Evolutionary conservation across 371 early-diverging fungal genomes (phyloP).

Genomic region (Mortierella sp.): DNA sequence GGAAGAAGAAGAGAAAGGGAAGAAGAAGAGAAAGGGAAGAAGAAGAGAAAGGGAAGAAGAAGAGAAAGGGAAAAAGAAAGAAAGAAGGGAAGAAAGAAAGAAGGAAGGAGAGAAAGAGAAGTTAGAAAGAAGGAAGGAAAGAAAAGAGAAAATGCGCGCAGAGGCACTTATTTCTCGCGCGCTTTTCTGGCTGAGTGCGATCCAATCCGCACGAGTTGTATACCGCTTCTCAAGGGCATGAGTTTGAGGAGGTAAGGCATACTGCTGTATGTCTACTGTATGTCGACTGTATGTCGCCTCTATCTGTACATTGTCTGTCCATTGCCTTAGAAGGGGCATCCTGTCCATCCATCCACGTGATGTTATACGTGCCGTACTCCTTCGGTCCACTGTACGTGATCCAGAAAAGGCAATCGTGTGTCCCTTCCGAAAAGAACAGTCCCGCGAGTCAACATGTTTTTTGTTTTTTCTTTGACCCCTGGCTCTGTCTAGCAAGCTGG

Average conservation of each 20-base stretch:
- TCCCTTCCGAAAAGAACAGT: neutral
- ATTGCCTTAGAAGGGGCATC: too few species aligned
- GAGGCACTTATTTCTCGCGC: neutral
- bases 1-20: too few species aligned
- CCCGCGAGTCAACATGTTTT: conserved; percentile 8
- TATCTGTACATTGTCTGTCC: too few species aligned
- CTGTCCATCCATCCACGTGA: neutral
- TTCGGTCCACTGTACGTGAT: neutral
- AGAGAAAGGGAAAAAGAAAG: neutral
- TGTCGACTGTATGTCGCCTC: too few species aligned
- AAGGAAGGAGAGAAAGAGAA: too few species aligned
- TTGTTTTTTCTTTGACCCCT: neutral
- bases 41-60: neutral
- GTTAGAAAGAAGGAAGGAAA: neutral
- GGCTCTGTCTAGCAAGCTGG: neutral
- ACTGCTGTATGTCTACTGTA: too few species aligned
- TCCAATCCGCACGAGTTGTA: neutral
- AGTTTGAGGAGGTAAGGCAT: too few species aligned
- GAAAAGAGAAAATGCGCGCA: neutral
- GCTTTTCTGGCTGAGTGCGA: neutral
- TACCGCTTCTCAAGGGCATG: too few species aligned
- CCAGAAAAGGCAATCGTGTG: neutral
- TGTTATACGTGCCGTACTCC: neutral
- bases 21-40: neutral
- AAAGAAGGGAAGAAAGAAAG: neutral